These are phyloP conservation scores for Scenedesmus sp. DNA, from an alignment of 163 green algal genomes.

Conservation along the genomic window DNA sequence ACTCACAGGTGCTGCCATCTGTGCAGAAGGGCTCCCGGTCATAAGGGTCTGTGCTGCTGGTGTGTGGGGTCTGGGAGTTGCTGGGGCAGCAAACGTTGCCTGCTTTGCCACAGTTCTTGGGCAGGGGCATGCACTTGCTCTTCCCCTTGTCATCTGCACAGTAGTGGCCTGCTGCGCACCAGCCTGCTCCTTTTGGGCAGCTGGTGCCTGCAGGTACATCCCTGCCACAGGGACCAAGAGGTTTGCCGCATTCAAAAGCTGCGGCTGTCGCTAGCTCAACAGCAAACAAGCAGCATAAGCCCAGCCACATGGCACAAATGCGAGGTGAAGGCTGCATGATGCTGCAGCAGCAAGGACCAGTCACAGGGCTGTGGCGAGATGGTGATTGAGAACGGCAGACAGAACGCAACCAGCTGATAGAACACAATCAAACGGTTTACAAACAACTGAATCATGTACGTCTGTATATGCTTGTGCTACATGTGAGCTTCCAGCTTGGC, in stretches of 20 bases:
- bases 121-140: background rate
- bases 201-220: background rate
- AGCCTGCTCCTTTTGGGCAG: background rate
- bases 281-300: background rate
- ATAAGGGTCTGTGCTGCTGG: background rate
- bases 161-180: background rate
- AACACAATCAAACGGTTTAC: too few relatives aligned
- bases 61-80: background rate
- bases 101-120: background rate
- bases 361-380: too few relatives aligned
- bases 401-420: too few relatives aligned
- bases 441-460: too few relatives aligned
- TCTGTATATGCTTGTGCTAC: too few relatives aligned
- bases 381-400: too few relatives aligned
- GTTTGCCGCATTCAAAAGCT: background rate
- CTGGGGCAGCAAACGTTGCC: background rate
- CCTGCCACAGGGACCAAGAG: background rate
- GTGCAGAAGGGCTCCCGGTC: background rate
- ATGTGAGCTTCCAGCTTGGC: too few relatives aligned
- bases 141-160: background rate
- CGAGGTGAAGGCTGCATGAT: too few relatives aligned
- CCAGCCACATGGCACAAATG: too few relatives aligned
- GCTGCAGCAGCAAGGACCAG: too few relatives aligned
- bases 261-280: background rate
- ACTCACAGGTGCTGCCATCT: background rate